phyloP scores from a whole-genome alignment of 2,329 filamentous ascomycete genomes.

The Cercospora janseana region DNA sequence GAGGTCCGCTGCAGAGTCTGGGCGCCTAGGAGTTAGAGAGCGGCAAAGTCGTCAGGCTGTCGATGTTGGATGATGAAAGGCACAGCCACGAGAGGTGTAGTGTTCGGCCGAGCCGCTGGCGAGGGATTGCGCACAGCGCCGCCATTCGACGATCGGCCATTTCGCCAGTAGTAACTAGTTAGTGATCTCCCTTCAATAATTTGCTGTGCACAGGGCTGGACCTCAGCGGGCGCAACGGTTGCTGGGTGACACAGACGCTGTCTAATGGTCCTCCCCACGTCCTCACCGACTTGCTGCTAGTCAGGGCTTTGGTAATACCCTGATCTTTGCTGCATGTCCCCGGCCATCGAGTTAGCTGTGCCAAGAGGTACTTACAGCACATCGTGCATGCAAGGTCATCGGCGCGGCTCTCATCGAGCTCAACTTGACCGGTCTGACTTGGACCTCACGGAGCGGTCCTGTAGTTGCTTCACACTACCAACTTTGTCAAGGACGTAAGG shows the following conservation, averaged over 20 bases:
- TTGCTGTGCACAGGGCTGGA: neutral
- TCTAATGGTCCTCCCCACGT: neutral
- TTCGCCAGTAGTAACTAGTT: neutral
- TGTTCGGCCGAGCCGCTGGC: slow-evolving; percentile 2
- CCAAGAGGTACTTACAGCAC: slow-evolving; percentile 16
- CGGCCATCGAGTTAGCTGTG: slow-evolving; percentile 7
- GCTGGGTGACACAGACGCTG: slow-evolving; percentile 13
- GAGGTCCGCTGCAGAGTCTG: neutral
- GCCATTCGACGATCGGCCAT: slow-evolving; percentile 6
- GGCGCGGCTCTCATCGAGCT: slow-evolving; percentile 5
- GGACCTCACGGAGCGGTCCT: neutral
- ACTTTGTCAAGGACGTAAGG: neutral
- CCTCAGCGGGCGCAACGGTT: neutral
- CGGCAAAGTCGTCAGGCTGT: neutral
- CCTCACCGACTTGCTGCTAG: slow-evolving; percentile 11
- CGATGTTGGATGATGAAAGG: slow-evolving; percentile 1
- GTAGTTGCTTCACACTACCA: neutral
- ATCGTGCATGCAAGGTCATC: slow-evolving; percentile 18
- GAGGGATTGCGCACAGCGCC: slow-evolving; percentile 6
- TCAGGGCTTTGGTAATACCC: slow-evolving; percentile 3
- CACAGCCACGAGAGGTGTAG: slow-evolving; percentile 3
- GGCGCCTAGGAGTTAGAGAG: neutral
- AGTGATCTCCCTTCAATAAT: slow-evolving; percentile 3
- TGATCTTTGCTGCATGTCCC: slow-evolving; percentile 11
- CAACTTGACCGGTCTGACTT: slow-evolving; percentile 10